These are phyloP conservation scores for Monilinia laxa DNA, from an alignment of 2,329 filamentous ascomycete species.

Conservation along the genomic window DNA sequence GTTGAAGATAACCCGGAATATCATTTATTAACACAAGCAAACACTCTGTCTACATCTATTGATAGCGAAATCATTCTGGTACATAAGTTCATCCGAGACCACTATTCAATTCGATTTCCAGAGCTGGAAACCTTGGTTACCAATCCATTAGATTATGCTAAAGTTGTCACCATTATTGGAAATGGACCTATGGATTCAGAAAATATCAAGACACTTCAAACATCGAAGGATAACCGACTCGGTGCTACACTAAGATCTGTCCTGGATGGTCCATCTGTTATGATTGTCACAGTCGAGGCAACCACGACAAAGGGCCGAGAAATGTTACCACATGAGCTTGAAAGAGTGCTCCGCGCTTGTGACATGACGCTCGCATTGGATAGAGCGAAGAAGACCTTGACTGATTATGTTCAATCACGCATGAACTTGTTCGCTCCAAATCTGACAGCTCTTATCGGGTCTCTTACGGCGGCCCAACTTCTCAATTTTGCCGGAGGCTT, in stretches of 20 bases:
- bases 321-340: slow-evolving; percentile 72
- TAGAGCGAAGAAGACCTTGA: slow-evolving; percentile 80
- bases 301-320: slow-evolving; percentile 82
- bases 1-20: slow-evolving; percentile 93
- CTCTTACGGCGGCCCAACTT: slow-evolving; percentile 91
- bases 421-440: slow-evolving; percentile 98
- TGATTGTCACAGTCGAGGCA: slow-evolving; percentile 94
- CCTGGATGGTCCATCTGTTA: slow-evolving; percentile 83
- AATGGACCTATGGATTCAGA: slow-evolving; percentile 84
- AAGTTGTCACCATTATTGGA: slow-evolving; percentile 87
- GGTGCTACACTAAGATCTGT: slow-evolving; percentile 74
- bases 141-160: slow-evolving; percentile 91
- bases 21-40: slow-evolving; percentile 82
- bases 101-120: slow-evolving; percentile 91
- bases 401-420: slow-evolving; percentile 91
- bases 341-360: slow-evolving; percentile 73
- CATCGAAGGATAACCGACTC: slow-evolving; percentile 74
- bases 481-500: slow-evolving; percentile 91
- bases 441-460: slow-evolving; percentile 84
- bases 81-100: slow-evolving; percentile 94
- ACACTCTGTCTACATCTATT: slow-evolving; percentile 86
- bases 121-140: slow-evolving; percentile 88
- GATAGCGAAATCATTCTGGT: slow-evolving; percentile 90
- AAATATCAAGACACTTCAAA: slow-evolving; percentile 76
- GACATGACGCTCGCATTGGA: slow-evolving; percentile 87